Evolutionary conservation across 2,329 filamentous ascomycete genomes (phyloP), one percentile per base, ranked within the genome.

Genomic region (Fusarium sp.): DNA sequence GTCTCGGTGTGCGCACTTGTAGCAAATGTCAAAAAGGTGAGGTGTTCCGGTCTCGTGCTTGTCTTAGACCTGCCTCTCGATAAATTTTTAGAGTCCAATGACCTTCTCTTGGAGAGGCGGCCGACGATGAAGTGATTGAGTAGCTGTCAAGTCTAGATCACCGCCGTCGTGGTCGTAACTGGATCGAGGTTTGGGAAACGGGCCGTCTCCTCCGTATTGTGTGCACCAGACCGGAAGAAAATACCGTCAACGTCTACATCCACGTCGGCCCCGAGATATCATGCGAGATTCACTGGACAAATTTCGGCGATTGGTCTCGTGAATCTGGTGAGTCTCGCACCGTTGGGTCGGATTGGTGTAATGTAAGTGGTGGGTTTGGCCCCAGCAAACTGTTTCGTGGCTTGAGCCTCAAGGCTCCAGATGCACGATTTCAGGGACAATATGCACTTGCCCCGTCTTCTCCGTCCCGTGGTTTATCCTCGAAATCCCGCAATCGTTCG

Each of bases 181-280:
- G 10, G 44, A 50, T 64, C 28, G 45, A 54, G 42, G 33, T 14
- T 49, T 69, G 46, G 44, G 26, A 69, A 69, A 70, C 66, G 67
- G 67, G 43, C 67, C 66, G 66, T 69, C 62, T 69, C 45, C 22
- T 51, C 62, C 52, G 54, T 65, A 34, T 56, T 49, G 24, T 43
- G 43, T 31, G 45, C 46, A 52, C 38, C 61, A 43, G 65, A 45
- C 38, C 28, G 45, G 63, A 44, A 56, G 42, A 43, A 59, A 39
- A 62, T 49, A 50, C 44, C 38, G 62, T 39, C 26, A 44, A 61
- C 42, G 49, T 67, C 50, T 21, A 46, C 44, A 9, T 57, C 42
- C 46, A 53, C 52, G 39, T 58, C 46, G 13, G 28, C 33, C 47
- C 36, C 62, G 42, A 39, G 19, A 21, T 59, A 47, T 60, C 65